phyloP scores from a whole-genome alignment of 2,329 filamentous ascomycete genomes.

The Trichophyton simii region DNA sequence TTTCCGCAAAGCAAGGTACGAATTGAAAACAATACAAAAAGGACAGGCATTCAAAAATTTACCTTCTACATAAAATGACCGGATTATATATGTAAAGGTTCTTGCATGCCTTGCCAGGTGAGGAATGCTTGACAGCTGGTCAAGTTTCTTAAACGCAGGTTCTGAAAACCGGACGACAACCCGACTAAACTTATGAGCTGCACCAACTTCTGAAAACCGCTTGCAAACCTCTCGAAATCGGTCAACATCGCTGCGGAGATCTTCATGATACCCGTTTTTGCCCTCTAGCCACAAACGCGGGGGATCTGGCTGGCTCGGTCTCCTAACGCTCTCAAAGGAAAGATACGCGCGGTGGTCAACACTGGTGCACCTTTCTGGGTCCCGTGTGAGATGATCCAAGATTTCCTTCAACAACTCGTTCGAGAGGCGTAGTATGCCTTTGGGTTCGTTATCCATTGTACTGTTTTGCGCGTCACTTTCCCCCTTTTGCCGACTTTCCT shows the following conservation, averaged over 20 bases:
- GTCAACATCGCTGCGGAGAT: conserved; percentile 13
- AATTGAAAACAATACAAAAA: neutral
- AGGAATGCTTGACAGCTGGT: conserved; percentile 35
- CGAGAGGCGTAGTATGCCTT: conserved; percentile 21
- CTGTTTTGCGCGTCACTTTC: neutral
- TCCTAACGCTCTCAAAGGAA: conserved; percentile 44
- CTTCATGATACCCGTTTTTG: conserved; percentile 11
- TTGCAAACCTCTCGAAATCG: conserved; percentile 36
- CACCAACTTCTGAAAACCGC: conserved; percentile 37
- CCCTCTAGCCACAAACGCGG: conserved; percentile 11
- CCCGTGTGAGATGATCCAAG: conserved; percentile 40
- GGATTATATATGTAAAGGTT: conserved; percentile 44
- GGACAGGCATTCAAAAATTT: conserved; percentile 6
- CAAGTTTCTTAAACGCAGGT: conserved; percentile 36
- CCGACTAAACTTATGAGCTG: conserved; percentile 39
- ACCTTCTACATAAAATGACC: conserved; percentile 43
- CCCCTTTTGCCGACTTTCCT: neutral
- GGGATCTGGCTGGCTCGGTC: conserved; percentile 24
- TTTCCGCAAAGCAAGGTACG: neutral
- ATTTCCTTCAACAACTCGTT: conserved; percentile 41
- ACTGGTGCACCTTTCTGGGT: conserved; percentile 39
- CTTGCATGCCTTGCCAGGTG: conserved; percentile 40
- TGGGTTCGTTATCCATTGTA: conserved; percentile 16
- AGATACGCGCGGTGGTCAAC: conserved; percentile 42
- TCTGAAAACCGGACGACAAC: conserved; percentile 40